Evolutionary conservation across 139 green algal species (phyloP), one percentile per base, ranked within the genome.

Genomic region (Chlamydomonas asymmetrica): DNA sequence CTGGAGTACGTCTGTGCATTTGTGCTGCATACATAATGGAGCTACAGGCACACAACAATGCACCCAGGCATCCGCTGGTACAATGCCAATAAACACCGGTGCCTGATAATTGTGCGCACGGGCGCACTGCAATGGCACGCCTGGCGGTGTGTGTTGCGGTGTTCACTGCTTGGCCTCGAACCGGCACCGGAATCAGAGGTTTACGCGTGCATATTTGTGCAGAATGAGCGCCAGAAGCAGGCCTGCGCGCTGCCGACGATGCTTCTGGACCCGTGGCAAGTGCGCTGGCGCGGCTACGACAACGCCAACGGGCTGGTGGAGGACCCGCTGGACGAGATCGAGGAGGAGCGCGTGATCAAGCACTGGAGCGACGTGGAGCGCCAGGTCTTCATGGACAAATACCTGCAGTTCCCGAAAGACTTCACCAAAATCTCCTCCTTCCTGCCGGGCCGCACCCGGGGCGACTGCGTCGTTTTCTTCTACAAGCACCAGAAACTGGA

Each of bases 401-500:
- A 94, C 82, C 79, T 94, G 73, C 49, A 83, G 69, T 76, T 88
- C 68, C 85, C 87, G 74, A 94, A 94, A 75, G 90, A 98, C 77
- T 98, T 98, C 75, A 60, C 69, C 29, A 78, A 70, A 25, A 97
- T 98, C 59, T 73, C 92, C 9, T 52, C 72, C n/a, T 90, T 80
- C 84, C 89, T 98, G 56, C 80, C 83, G 13, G 80, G 87, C 5
- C 90, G 94, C 66, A 92, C 80, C 10, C 81, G 85, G 0, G 86
- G 83, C 29, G 94, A 98, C 67, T 96, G 95, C 77, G 79, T 97
- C 1, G 76, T 80, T 25, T 92, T 91, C 73, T 96, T 92, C 80
- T 98, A 98, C 81, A 86, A 84, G 57, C 85, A 94, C 75, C 92
- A 97, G 80, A 96, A 96, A 79, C 88, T 86, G 22, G 91, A 96